Percentiles rank a stretch among this genome's conserved stretches.
Evolutionary conservation across 306 rosid genomes (phyloP).

Genomic region (Sophora flavescens): DNA sequence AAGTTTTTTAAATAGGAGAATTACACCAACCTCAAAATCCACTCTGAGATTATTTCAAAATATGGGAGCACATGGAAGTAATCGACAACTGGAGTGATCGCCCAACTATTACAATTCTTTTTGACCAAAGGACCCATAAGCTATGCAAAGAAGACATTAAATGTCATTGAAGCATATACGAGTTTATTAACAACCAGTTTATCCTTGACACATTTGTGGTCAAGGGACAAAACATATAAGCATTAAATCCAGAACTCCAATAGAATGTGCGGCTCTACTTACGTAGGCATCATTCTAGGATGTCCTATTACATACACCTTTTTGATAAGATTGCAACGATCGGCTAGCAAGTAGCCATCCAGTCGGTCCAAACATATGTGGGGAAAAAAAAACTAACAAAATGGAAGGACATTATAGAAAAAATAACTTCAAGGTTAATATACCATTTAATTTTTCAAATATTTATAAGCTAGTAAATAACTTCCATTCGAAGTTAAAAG

Average conservation of each 20-base stretch:
- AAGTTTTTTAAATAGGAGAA: constrained; percentile 28
- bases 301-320: constrained; percentile 20
- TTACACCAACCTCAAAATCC: constrained; percentile 66
- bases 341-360: constrained; percentile 35
- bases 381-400: constrained; percentile 2
- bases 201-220: constrained; percentile 27
- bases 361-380: background rate
- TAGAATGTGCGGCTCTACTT: constrained; percentile 17
- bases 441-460: constrained; percentile 1
- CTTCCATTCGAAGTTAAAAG: constrained; percentile 14
- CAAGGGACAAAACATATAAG: constrained; percentile 20
- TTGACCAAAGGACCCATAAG: constrained; percentile 74
- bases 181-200: constrained; percentile 26
- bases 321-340: constrained; percentile 32
- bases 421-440: too few relatives aligned
- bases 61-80: constrained; percentile 88
- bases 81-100: constrained; percentile 62
- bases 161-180: constrained; percentile 37
- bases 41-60: constrained; percentile 62
- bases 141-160: constrained; percentile 53
- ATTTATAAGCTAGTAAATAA: constrained; percentile 40
- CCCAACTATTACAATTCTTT: constrained; percentile 65
- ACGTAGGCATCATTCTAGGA: constrained; percentile 1
- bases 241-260: constrained; percentile 34
- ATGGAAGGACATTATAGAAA: constrained; percentile 1